phyloP scores from a whole-genome alignment of 176 grass and related monocot genomes.

The Chloris gayana region DNA sequence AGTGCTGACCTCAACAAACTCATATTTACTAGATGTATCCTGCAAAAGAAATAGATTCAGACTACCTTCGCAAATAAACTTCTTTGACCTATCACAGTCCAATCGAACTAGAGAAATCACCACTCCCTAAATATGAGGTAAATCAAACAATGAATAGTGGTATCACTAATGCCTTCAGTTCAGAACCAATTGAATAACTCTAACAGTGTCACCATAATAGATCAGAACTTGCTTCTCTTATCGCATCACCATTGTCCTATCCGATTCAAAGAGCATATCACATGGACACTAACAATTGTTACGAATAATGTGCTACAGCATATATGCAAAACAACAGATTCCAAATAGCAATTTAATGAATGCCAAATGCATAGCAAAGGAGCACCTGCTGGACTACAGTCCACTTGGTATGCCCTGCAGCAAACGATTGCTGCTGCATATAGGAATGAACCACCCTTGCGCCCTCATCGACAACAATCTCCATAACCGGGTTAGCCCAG shows the following conservation, averaged over 20 bases:
- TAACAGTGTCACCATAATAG: background rate
- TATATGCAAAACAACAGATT: background rate
- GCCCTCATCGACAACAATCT: conserved; percentile 62
- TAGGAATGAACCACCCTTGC: conserved; percentile 87
- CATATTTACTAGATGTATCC: conserved; percentile 76
- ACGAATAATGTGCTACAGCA: background rate
- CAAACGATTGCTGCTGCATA: conserved; percentile 69
- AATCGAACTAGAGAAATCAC: background rate
- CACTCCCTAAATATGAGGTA: background rate
- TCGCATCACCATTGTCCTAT: conserved; percentile 3
- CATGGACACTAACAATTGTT: background rate
- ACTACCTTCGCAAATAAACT: background rate
- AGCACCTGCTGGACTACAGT: conserved; percentile 71
- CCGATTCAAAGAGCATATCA: conserved; percentile 15
- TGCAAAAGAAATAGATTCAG: conserved; percentile 41
- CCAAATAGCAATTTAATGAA: background rate
- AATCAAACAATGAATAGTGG: background rate
- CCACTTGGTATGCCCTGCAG: conserved; percentile 91
- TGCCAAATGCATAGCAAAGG: background rate
- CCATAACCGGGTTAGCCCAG: conserved; percentile 91
- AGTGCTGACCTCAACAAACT: conserved; percentile 79
- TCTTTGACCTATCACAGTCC: background rate
- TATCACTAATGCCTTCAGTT: background rate
- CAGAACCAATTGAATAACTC: background rate
- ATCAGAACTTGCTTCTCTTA: background rate